Percentiles rank a stretch among this genome's conserved stretches.
phyloP scores from a whole-genome alignment of 2,329 filamentous ascomycete species.

The Neocatenulostroma microsporum region DNA sequence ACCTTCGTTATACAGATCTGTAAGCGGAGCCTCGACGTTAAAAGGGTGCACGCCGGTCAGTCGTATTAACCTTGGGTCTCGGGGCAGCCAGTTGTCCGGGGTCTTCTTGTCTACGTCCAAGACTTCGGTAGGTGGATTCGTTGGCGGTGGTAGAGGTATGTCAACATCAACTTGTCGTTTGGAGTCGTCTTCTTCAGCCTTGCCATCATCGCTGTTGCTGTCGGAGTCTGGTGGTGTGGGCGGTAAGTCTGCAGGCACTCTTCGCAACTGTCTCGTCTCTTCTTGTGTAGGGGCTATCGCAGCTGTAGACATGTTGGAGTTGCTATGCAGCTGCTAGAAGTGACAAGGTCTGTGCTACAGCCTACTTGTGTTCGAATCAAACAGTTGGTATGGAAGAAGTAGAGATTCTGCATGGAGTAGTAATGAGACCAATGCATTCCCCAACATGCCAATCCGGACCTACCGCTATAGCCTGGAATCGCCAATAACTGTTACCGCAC shows the following conservation, averaged over 20 bases:
- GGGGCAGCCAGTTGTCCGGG: conserved; percentile 70
- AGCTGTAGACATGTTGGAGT: conserved; percentile 4
- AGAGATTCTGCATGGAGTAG: too few relatives aligned
- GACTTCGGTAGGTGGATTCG: conserved; percentile 51
- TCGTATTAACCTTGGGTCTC: conserved; percentile 74
- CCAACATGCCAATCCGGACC: too few relatives aligned
- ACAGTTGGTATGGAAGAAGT: too few relatives aligned
- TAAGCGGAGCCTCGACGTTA: conserved; percentile 80
- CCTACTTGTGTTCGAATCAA: too few relatives aligned
- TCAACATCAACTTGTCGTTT: conserved; percentile 44
- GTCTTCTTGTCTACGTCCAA: conserved; percentile 72
- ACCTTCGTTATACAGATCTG: conserved; percentile 68
- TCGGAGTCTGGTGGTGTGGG: conserved; percentile 33
- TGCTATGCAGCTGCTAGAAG: too few relatives aligned
- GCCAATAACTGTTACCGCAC: too few relatives aligned
- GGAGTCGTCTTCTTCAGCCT: conserved; percentile 39
- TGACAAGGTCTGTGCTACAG: too few relatives aligned
- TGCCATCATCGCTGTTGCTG: conserved; percentile 22
- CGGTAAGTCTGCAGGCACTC: conserved; percentile 11
- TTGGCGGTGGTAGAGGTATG: conserved; percentile 63
- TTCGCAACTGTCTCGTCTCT: conserved; percentile 9
- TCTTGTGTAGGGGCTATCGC: conserved; percentile 5
- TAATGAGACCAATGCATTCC: too few relatives aligned
- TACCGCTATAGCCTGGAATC: too few relatives aligned
- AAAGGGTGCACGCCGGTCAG: conserved; percentile 86